phyloP scores from a whole-genome alignment of 1,284 basidiomycete genomes.

The Fistulinella cinereoalba region DNA sequence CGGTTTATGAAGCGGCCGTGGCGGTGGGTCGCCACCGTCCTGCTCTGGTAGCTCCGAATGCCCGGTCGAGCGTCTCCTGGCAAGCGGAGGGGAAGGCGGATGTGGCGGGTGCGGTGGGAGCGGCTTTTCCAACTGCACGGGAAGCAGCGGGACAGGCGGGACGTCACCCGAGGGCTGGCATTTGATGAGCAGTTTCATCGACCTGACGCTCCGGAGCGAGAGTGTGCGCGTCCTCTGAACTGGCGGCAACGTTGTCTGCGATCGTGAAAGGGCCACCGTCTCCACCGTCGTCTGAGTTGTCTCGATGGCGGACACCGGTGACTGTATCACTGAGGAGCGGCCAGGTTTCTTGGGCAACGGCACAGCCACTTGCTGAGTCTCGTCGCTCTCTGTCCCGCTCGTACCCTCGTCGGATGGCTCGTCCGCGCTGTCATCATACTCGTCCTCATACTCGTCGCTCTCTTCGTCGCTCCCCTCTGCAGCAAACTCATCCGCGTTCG shows the following conservation, averaged over 20 bases:
- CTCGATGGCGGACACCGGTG: slow-evolving; percentile 3
- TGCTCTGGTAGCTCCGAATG: slow-evolving; percentile 5
- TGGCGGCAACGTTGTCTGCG: slow-evolving; percentile 11
- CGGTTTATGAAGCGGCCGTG: slow-evolving; percentile 13
- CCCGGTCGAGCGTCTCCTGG: slow-evolving; percentile 9
- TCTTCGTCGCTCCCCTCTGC: slow-evolving; percentile 70
- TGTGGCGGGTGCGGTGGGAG: slow-evolving; percentile 25
- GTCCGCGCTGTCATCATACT: slow-evolving; percentile 37
- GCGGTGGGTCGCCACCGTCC: not conserved
- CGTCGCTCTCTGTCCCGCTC: slow-evolving; percentile 38
- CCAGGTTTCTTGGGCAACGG: slow-evolving; percentile 33
- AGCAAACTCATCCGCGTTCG: slow-evolving; percentile 76
- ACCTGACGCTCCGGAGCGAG: slow-evolving; percentile 46
- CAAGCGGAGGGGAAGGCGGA: slow-evolving; percentile 4
- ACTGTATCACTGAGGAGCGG: slow-evolving; percentile 1
- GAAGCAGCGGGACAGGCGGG: slow-evolving; percentile 44
- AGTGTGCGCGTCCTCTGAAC: slow-evolving; percentile 37
- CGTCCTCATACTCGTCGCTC: slow-evolving; percentile 43
- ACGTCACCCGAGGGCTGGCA: slow-evolving; percentile 7
- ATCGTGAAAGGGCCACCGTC: slow-evolving; percentile 4
- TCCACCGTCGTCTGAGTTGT: slow-evolving; percentile 2
- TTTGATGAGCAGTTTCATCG: slow-evolving; percentile 33
- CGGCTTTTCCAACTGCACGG: slow-evolving; percentile 29
- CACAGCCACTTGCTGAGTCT: slow-evolving; percentile 24
- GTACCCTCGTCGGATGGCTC: slow-evolving; percentile 44